phyloP scores from a whole-genome alignment of 2,329 filamentous ascomycete genomes.

The Trichoderma sp. region DNA sequence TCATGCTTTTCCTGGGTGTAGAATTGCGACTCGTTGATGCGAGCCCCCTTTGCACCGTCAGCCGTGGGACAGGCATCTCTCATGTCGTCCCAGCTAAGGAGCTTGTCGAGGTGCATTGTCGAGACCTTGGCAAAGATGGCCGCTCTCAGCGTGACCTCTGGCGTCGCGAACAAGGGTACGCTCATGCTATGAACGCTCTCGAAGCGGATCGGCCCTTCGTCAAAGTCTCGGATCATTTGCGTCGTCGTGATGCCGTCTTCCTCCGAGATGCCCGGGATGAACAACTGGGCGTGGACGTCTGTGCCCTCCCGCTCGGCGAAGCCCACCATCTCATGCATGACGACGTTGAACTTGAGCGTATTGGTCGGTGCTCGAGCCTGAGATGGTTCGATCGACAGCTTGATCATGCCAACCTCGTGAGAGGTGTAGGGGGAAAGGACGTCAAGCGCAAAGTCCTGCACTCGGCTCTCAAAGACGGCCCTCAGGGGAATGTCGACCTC shows the following conservation, averaged over 20 bases:
- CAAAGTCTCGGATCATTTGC: conserved; percentile 90
- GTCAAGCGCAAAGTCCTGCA: conserved; percentile 91
- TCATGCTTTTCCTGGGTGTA: conserved; percentile 93
- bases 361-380: conserved; percentile 89
- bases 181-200: conserved; percentile 99
- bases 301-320: conserved; percentile 96
- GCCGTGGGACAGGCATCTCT: conserved; percentile 71
- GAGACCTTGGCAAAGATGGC: conserved; percentile 92
- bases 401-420: conserved; percentile 86
- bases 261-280: conserved; percentile 86
- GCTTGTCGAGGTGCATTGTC: conserved; percentile 91
- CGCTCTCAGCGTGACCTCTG: conserved; percentile 75
- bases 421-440: conserved; percentile 90
- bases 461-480: conserved; percentile 90
- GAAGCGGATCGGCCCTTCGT: conserved; percentile 88
- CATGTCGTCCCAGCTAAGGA: conserved; percentile 99
- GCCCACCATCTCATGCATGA: conserved; percentile 93
- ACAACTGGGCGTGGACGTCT: conserved; percentile 95
- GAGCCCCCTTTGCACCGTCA: conserved; percentile 58
- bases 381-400: conserved; percentile 88
- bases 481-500: conserved; percentile 90
- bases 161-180: conserved; percentile 72
- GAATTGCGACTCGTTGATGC: conserved; percentile 89
- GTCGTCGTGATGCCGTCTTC: conserved; percentile 92
- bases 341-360: conserved; percentile 96